Evolutionary conservation across 805 yeast genomes (phyloP).

Genomic region (Myxozyma sirexii): DNA sequence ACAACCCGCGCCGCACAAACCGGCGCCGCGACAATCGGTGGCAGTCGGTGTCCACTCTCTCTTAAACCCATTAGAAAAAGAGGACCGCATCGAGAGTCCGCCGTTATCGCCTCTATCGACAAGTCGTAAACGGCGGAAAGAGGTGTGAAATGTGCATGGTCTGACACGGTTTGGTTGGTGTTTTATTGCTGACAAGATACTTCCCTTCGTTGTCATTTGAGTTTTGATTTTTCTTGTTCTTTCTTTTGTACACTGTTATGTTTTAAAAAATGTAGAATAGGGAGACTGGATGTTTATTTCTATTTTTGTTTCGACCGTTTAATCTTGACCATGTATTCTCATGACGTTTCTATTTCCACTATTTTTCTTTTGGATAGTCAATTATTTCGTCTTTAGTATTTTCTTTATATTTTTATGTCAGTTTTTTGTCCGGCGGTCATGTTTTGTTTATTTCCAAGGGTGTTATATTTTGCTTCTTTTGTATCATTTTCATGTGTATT

Average conservation of each 20-base stretch:
- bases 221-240: not conserved
- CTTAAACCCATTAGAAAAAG: conserved; percentile 28
- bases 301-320: not conserved
- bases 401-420: not conserved
- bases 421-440: not conserved
- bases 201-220: not conserved
- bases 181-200: too few species aligned
- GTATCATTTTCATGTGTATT: too few species aligned
- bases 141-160: not conserved
- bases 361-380: not conserved
- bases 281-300: not conserved
- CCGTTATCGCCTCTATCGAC: conserved; percentile 30
- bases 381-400: not conserved
- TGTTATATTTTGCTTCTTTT: not conserved
- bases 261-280: conserved; percentile 1
- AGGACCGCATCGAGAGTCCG: conserved; percentile 21
- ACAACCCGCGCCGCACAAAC: not conserved
- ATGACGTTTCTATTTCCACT: not conserved
- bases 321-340: not conserved
- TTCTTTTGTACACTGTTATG: not conserved
- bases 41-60: conserved; percentile 28
- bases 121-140: conserved; percentile 29
- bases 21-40: conserved; percentile 8
- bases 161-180: too few species aligned
- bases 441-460: not conserved